Evolutionary conservation across 495 filamentous ascomycete species (phyloP).

Genomic region (Penicillium atrosanguineum): DNA sequence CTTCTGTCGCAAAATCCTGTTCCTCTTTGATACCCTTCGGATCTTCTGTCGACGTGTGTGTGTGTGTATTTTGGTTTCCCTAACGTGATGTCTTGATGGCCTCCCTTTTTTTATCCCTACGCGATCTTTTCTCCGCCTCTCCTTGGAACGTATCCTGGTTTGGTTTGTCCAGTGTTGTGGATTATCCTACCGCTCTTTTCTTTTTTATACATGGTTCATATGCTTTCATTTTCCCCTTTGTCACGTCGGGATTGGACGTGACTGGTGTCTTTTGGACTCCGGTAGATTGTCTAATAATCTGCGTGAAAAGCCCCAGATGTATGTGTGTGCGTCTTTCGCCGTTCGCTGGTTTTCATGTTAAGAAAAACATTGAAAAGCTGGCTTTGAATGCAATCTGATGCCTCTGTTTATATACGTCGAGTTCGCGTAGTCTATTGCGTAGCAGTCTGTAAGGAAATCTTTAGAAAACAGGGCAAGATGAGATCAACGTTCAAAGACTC

Average conservation of each 20-base stretch:
- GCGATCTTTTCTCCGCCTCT: conserved; percentile 10
- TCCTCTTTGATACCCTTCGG: conserved; percentile 49
- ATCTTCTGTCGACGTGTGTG: conserved; percentile 40
- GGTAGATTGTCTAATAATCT: background rate
- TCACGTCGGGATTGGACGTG: background rate
- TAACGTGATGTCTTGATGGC: conserved; percentile 49
- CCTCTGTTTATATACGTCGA: conserved; percentile 1
- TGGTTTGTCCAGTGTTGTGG: conserved; percentile 7
- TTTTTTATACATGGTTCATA: conserved; percentile 3
- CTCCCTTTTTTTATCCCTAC: conserved; percentile 20
- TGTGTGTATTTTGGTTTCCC: conserved; percentile 34
- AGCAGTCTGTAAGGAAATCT: background rate
- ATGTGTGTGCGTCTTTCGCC: background rate
- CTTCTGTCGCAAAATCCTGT: conserved; percentile 34
- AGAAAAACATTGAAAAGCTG: background rate
- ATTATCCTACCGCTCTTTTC: background rate
- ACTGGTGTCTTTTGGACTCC: background rate
- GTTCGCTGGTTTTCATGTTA: background rate
- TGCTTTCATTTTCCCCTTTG: background rate
- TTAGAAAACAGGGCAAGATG: background rate
- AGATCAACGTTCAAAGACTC: background rate
- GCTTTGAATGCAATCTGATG: conserved; percentile 8
- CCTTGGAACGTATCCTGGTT: conserved; percentile 18
- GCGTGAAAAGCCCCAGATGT: background rate
- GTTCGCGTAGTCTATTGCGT: background rate